Base-by-base conservation (phyloP, 129 eudicot species). In the Solidago caesia region DNA sequence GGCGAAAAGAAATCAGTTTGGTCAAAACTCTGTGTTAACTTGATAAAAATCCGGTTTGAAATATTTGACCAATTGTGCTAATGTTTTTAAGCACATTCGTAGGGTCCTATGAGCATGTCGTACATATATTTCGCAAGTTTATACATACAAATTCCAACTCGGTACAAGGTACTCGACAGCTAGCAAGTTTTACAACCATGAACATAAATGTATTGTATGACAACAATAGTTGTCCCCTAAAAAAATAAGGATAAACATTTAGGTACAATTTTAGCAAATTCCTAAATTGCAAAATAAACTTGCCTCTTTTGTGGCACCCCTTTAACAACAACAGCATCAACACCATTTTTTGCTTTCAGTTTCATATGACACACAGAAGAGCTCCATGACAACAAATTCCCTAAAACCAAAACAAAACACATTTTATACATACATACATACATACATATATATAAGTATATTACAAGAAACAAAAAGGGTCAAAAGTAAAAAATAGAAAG, bases 341-440 rank as follows among this genome's bases (percentile, higher is more conserved):
- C 43, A 16, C 64, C 55, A 49, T 74, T 83, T 72, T 15, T 59
- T 21, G 62, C 80, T 62, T 67, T 78, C 70, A 90, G 74, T 70
- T 80, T 86, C 70, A 70, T 80, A 83, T 78, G 81, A 79, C 67
- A 90, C 26, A 84, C 76, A 76, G 91, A 81, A 33, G 91, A 84
- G 55, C 86, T 82, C 91, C 85, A 88, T 0, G 87, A 84, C 26
- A 75, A 47, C 79, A 72, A 77, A 73, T 71, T 72, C 16, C 85
- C 75, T 63, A 55, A 68, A 43, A 73, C 68, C 33, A 5, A 45
- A 70, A 79, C 60, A 71, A 67, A 21, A 13, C 61, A 63, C 13
- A n/a, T 56, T 57, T 67, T 41, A 13, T 11, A 55, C 6, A 25
- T 26, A 55, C 1, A 53, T 53, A 16, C 0, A 15, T 2, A 14